These are phyloP conservation scores for Eremochloa ophiuroides DNA, from an alignment of 176 grass and related monocot species.

Conservation along the genomic window DNA sequence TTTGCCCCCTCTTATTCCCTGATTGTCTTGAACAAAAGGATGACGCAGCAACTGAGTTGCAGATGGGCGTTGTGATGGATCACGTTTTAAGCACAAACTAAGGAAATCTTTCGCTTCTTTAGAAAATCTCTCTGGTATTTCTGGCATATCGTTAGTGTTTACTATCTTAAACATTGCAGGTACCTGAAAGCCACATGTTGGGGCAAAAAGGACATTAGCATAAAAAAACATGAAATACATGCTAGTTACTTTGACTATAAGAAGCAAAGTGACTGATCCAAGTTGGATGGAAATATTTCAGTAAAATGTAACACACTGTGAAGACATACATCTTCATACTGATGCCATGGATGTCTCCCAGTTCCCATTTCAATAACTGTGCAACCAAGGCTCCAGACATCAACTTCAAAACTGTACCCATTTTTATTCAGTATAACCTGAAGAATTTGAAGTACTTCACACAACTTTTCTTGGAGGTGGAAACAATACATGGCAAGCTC, in stretches of 20 bases:
- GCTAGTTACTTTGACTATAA: neutral
- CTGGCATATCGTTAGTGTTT: slow-evolving; percentile 87
- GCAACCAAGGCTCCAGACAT: slow-evolving; percentile 97
- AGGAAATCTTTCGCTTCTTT: slow-evolving; percentile 76
- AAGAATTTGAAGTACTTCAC: slow-evolving; percentile 19
- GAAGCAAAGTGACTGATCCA: slow-evolving; percentile 4
- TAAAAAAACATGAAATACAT: neutral
- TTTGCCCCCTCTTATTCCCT: slow-evolving; percentile 37
- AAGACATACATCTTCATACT: slow-evolving; percentile 58
- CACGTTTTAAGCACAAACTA: slow-evolving; percentile 68
- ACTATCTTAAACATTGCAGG: slow-evolving; percentile 98
- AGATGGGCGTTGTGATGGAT: slow-evolving; percentile 61
- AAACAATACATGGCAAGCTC: neutral
- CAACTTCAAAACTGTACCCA: slow-evolving; percentile 86
- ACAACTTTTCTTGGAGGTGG: slow-evolving; percentile 10
- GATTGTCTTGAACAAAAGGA: slow-evolving; percentile 80
- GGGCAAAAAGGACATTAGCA: slow-evolving; percentile 1
- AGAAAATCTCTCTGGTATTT: slow-evolving; percentile 78
- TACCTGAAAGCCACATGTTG: slow-evolving; percentile 46
- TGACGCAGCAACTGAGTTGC: slow-evolving; percentile 75
- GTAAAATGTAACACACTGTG: neutral
- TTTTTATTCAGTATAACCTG: slow-evolving; percentile 91
- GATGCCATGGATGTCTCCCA: slow-evolving; percentile 86
- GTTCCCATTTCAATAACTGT: slow-evolving; percentile 98
- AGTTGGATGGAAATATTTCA: slow-evolving; percentile 29